A percentile compares a stretch with the other conserved stretches of the same genome.
phyloP scores from a whole-genome alignment of 345 rosid genomes.

The Balakata baccata region DNA sequence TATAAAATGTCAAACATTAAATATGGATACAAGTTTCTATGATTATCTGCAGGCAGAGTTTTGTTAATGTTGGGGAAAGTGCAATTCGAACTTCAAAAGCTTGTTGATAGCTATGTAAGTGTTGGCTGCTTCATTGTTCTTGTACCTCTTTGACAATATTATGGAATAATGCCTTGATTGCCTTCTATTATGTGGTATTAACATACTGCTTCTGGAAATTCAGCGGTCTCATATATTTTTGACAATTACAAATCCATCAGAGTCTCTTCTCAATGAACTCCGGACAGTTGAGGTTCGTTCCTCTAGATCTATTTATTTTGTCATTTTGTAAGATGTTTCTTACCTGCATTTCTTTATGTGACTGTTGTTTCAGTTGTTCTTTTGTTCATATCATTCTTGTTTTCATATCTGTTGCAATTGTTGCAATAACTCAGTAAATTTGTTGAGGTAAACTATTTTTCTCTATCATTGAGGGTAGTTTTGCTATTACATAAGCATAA shows the following conservation, averaged over 20 bases:
- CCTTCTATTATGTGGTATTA: not conserved
- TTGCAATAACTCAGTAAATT: too few species aligned
- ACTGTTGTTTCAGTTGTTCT: not conserved
- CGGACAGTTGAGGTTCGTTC: constrained; percentile 90
- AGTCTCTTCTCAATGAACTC: constrained; percentile 88
- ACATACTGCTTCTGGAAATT: constrained; percentile 20
- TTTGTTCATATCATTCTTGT: not conserved
- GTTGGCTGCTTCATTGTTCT: constrained; percentile 9
- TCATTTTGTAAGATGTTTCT: not conserved
- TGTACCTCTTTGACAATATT: constrained; percentile 10
- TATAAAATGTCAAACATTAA: not conserved
- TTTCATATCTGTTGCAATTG: not conserved
- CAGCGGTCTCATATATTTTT: constrained; percentile 78
- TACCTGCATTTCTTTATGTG: not conserved
- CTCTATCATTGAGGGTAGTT: not conserved
- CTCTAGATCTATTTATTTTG: constrained; percentile 11
- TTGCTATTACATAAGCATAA: not conserved
- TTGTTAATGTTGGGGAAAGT: constrained; percentile 70
- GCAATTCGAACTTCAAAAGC: constrained; percentile 84
- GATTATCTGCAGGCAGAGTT: constrained; percentile 52
- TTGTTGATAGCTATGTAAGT: constrained; percentile 92
- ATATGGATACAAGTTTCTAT: not conserved
- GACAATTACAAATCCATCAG: constrained; percentile 88
- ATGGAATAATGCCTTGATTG: not conserved
- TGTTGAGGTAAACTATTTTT: not conserved